Percentiles rank a stretch among this genome's conserved stretches.
Evolutionary conservation across 495 filamentous ascomycete species (phyloP).

Genomic region (Aspergillus diversus): DNA sequence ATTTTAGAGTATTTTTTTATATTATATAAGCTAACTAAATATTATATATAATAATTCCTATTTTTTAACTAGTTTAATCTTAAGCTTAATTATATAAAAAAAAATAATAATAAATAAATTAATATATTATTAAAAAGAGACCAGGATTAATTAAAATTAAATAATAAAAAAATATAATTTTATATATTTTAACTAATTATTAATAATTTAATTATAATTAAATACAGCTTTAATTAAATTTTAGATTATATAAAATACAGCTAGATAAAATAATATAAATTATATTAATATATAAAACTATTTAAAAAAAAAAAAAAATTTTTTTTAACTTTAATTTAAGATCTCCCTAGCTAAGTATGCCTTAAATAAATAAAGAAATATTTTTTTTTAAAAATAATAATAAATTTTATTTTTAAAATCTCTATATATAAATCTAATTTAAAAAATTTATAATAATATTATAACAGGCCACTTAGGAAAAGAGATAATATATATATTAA

Average conservation of each 20-base stretch:
- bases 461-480: not conserved
- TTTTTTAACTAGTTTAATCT: constrained; percentile 17
- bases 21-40: constrained; percentile 18
- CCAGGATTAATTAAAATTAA: not conserved
- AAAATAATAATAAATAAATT: constrained; percentile 2
- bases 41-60: constrained; percentile 6
- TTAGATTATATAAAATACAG: too few relatives aligned
- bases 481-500: not conserved
- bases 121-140: not conserved
- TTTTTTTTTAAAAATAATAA: too few relatives aligned
- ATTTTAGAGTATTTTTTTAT: constrained; percentile 34
- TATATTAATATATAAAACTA: too few relatives aligned
- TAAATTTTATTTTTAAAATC: too few relatives aligned
- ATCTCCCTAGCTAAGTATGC: too few relatives aligned
- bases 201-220: too few relatives aligned
- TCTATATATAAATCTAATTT: too few relatives aligned
- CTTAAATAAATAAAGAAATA: too few relatives aligned
- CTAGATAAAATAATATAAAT: too few relatives aligned
- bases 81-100: constrained; percentile 13
- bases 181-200: too few relatives aligned
- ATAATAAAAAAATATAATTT: not conserved
- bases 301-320: not conserved
- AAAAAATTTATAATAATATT: not conserved
- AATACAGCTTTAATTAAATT: too few relatives aligned
- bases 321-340: too few relatives aligned